Evolutionary conservation across 768 basidiomycete genomes (phyloP), one percentile per base, ranked within the genome.

Genomic region (Suillus placidus): DNA sequence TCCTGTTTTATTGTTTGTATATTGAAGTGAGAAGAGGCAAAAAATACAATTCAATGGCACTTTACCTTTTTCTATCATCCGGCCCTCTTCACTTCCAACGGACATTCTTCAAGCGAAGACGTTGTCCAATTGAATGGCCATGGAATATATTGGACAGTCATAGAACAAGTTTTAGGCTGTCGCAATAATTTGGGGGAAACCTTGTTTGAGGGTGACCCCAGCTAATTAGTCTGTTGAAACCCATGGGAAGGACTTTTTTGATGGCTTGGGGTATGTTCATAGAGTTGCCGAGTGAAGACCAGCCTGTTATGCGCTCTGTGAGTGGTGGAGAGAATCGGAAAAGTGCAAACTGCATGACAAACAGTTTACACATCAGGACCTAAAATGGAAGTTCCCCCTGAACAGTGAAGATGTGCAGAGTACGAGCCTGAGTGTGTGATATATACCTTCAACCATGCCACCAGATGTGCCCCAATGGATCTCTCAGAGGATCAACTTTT

Each of bases 1-100:
- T 47, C 20, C 45, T 47, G 45, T n/a, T 47, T n/a, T 47, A 47
- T 47, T 47, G 45, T n/a, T 47, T 47, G 45, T n/a, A 47, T 47
- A 47, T 47, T 47, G 45, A 47, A 47, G 45, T 47, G 45, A 47
- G 45, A 47, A 47, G n/a, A 47, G n/a, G 45, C n/a, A 4, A n/a
- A n/a, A 47, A 47, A 47, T 47, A n/a, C 4, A 47, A 47, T 47
- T 47, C n/a, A 47, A 47, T 47, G 45, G 45, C n/a, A 47, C 45
- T 47, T 47, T 47, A 47, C 45, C n/a, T 47, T 47, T 47, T 47
- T 47, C n/a, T 47, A 1, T n/a, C 1, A 1, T 47, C 45, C 14
- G 20, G 14, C 10, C 1, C 45, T 47, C 45, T 47, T 47, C n/a
- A 6, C 45, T 47, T 47, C 45, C n/a, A 47, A 23, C 4, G 12